These are phyloP conservation scores for Daphne laureola DNA, from an alignment of 441 rosid species.

Conservation along the genomic window DNA sequence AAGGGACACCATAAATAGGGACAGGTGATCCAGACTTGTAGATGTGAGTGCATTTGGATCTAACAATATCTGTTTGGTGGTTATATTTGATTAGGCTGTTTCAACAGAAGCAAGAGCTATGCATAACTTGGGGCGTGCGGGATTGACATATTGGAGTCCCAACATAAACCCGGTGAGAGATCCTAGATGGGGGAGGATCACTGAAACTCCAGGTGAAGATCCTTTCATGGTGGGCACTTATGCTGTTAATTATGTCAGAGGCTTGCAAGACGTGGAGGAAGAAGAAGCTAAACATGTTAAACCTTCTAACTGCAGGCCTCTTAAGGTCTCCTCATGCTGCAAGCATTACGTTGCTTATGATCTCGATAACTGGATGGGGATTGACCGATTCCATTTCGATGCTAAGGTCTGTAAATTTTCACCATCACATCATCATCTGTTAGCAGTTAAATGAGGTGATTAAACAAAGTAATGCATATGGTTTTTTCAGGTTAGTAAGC, in stretches of 20 bases:
- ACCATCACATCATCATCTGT: background rate
- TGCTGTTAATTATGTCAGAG: constrained; percentile 33
- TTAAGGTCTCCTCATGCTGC: constrained; percentile 43
- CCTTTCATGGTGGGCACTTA: constrained; percentile 34
- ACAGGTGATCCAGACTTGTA: too few species aligned
- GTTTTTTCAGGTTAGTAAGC: constrained; percentile 24
- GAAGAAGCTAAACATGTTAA: constrained; percentile 7
- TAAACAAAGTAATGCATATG: background rate
- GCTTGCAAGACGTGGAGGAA: constrained; percentile 36
- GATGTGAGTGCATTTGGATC: too few species aligned
- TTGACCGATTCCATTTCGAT: constrained; percentile 30
- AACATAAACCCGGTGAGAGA: constrained; percentile 35
- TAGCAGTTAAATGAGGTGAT: background rate
- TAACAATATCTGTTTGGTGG: too few species aligned
- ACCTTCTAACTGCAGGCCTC: constrained; percentile 18
- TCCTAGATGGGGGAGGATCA: constrained; percentile 46
- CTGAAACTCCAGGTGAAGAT: constrained; percentile 50
- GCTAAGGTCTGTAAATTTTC: constrained; percentile 22
- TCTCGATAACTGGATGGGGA: constrained; percentile 35
- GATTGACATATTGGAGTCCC: constrained; percentile 48
- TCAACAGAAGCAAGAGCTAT: constrained; percentile 46
- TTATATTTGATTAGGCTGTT: constrained; percentile 19
- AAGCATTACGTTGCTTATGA: constrained; percentile 46
- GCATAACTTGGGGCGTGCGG: constrained; percentile 35
- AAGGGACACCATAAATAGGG: too few species aligned